Base-by-base conservation (phyloP, 306 rosid species). In the Erythrophleum fordii region DNA sequence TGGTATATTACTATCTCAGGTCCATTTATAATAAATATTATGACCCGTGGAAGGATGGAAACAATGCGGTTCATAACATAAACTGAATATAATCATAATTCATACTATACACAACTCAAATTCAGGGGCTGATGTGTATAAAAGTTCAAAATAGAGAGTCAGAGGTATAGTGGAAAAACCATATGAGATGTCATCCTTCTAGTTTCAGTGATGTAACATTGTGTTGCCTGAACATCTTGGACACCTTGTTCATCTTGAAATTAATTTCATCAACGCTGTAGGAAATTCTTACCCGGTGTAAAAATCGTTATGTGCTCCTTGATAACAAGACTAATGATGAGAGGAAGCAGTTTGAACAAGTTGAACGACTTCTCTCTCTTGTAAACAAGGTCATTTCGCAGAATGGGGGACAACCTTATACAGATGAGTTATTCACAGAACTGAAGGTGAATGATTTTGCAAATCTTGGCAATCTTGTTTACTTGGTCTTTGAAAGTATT, bases 281-380 rank as follows among this genome's bases (percentile, higher is more conserved):
- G 97, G 95, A 92, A 72, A 65, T 90, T 77, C 92, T 92, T 79
- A 46, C 5, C 18, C 66, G 88, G 49, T 92, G 97, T 73, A 79
- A 81, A 69, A 85, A 88, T 69, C 98, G 97, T 3, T 2, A 77
- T 53, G 91, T 90, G 72, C 94, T 92, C 82, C 92, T 94, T 77
- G 91, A 94, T 73, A 94, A 92, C 81, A 90, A 92, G 91, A 86
- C 94, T 25, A 89, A 87, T 82, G 91, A 92, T 77, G 87, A 86
- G 82, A 44, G 46, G 42, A 94, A 86, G 92, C 83, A 48, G 81
- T 77, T 6, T 51, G 69, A 42, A 66, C 98, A 94, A 84, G 93
- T 90, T 59, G 88, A 89, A 51, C 79, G 73, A 56, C 95, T 94
- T 85, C 85, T 90, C 49, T 60, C 45, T 29, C 87, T 86, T 80